Percentiles rank a stretch among this genome's conserved stretches.
These are phyloP conservation scores for Verticillium dahliae DNA, from an alignment of 2,329 filamentous ascomycete species.

Conservation along the genomic window DNA sequence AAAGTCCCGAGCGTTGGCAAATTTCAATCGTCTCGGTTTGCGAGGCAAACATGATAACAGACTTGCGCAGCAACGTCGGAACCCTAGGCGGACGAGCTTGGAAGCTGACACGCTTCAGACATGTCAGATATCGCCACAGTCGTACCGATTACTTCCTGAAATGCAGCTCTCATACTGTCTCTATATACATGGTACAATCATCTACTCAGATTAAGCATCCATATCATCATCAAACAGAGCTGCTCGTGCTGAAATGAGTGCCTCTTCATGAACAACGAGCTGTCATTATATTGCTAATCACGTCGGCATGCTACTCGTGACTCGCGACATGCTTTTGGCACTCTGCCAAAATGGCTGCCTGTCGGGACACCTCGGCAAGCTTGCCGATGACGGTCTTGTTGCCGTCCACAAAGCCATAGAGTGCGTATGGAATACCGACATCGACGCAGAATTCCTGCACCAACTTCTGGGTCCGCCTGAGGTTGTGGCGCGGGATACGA, in stretches of 20 bases:
- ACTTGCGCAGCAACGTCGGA: neutral
- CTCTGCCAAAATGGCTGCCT: conserved; percentile 70
- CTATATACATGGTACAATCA: no score
- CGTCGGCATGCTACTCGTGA: conserved; percentile 23
- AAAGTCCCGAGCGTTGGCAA: neutral
- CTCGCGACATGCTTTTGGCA: conserved; percentile 48
- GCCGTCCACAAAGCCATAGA: conserved; percentile 78
- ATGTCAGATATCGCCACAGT: no score
- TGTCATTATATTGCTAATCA: neutral
- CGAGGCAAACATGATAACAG: neutral
- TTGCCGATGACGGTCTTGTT: conserved; percentile 74
- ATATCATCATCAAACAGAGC: neutral
- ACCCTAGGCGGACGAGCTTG: neutral
- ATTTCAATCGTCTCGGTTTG: neutral
- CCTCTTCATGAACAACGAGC: neutral
- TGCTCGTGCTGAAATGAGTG: neutral
- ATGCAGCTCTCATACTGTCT: no score
- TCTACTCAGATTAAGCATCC: neutral
- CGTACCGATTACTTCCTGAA: no score
- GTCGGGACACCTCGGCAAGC: conserved; percentile 71
- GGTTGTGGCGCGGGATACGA: conserved; percentile 76
- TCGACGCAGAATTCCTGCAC: conserved; percentile 78
- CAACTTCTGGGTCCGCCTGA: conserved; percentile 66
- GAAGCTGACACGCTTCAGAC: no score
- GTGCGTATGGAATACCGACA: conserved; percentile 75